Evolutionary conservation across 2,329 filamentous ascomycete genomes (phyloP).

Genomic region (Pseudogymnoascus sp.): DNA sequence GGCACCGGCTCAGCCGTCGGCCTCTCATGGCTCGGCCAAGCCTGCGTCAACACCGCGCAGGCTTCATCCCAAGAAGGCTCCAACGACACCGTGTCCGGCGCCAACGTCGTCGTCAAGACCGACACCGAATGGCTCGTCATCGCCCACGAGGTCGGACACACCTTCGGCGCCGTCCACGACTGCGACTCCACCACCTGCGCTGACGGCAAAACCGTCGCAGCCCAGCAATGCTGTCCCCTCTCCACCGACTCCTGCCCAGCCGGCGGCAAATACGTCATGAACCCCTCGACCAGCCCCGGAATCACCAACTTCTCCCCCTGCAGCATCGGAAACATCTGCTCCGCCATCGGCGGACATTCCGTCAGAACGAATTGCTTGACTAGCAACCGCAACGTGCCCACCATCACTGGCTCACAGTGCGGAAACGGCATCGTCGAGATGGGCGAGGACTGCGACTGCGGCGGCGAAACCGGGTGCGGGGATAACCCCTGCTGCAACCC

Average conservation of each 20-base stretch:
- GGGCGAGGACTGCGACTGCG: constrained; percentile 94
- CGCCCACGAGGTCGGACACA: constrained; percentile 89
- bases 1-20: constrained; percentile 79
- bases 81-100: constrained; percentile 69
- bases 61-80: constrained; percentile 40
- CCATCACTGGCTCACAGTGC: constrained; percentile 76
- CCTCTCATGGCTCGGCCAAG: constrained; percentile 84
- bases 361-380: constrained; percentile 71
- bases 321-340: constrained; percentile 88
- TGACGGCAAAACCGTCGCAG: constrained; percentile 49
- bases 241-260: constrained; percentile 63
- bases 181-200: constrained; percentile 63
- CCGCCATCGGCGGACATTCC: constrained; percentile 67
- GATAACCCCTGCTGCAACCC: constrained; percentile 77
- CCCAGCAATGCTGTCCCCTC: constrained; percentile 73
- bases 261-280: constrained; percentile 82
- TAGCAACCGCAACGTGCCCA: constrained; percentile 77
- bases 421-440: constrained; percentile 95
- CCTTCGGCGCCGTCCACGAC: constrained; percentile 92
- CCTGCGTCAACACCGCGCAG: constrained; percentile 58
- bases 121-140: constrained; percentile 89
- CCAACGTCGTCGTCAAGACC: constrained; percentile 84
- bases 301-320: constrained; percentile 81
- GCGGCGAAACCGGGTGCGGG: constrained; percentile 63
- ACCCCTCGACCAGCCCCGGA: constrained; percentile 68